phyloP scores from a whole-genome alignment of 2,329 filamentous ascomycete species.

The Fusarium sarcochroum region DNA sequence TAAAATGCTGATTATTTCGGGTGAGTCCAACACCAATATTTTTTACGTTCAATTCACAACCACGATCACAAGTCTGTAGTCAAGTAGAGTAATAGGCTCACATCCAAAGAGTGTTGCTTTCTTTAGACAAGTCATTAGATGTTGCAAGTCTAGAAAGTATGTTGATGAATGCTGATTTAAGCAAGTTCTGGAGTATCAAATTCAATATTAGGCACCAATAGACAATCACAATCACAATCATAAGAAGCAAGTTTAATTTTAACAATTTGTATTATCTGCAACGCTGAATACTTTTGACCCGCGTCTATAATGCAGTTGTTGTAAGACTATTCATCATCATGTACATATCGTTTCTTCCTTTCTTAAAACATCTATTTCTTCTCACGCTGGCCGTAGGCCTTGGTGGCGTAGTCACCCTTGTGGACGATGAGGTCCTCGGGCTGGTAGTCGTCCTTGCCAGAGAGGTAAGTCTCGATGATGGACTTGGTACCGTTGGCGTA shows the following conservation, averaged over 20 bases:
- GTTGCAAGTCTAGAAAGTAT: too few species aligned
- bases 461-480: constrained; percentile 93
- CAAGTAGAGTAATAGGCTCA: too few species aligned
- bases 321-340: constrained; percentile 43
- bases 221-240: neutral
- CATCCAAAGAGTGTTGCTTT: too few species aligned
- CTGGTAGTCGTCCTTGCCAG: constrained; percentile 87
- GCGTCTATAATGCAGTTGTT: constrained; percentile 41
- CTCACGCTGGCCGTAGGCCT: constrained; percentile 85
- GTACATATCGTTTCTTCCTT: constrained; percentile 39
- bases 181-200: neutral
- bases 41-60: too few species aligned
- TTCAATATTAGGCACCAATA: neutral
- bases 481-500: constrained; percentile 90
- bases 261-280: constrained; percentile 45
- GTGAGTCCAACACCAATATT: too few species aligned
- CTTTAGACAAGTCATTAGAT: too few species aligned
- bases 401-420: constrained; percentile 93
- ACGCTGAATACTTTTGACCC: constrained; percentile 42
- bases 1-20: too few species aligned
- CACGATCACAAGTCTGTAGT: too few species aligned
- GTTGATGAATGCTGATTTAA: too few species aligned
- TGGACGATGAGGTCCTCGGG: constrained; percentile 92
- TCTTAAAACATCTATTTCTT: constrained; percentile 52
- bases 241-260: constrained; percentile 24